Evolutionary conservation across 164 flowering plant species (phyloP).

Genomic region (Magnolia officinalis): DNA sequence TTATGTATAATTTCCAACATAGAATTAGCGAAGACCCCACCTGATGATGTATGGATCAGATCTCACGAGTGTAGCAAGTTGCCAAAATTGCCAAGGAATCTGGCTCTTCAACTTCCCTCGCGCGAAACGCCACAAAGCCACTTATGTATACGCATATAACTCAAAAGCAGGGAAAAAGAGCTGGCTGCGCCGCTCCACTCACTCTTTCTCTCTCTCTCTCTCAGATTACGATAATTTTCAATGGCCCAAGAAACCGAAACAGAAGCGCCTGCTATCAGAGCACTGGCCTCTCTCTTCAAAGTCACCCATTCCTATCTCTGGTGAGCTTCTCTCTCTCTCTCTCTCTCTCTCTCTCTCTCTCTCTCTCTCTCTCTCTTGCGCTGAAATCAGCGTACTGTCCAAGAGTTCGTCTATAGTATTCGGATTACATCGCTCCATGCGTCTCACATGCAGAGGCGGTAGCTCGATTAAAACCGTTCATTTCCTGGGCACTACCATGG

Average conservation of each 20-base stretch:
- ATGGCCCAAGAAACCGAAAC: conserved; percentile 6
- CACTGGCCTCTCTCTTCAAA: conserved; percentile 67
- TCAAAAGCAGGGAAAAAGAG: neutral
- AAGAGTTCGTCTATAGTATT: neutral
- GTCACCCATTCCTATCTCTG: conserved; percentile 60
- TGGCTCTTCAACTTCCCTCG: no score
- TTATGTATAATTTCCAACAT: no score
- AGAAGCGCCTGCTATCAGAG: conserved; percentile 42
- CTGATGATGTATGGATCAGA: no score
- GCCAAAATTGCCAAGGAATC: no score
- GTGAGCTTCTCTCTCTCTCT: conserved; percentile 24
- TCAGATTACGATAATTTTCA: neutral
- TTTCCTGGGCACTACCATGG: neutral
- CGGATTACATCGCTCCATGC: no score
- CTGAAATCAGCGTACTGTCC: neutral
- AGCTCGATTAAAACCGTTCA: neutral
- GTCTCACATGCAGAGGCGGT: neutral
- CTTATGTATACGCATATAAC: neutral
- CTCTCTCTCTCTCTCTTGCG: neutral
- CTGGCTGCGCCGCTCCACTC: neutral
- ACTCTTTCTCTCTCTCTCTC: neutral
- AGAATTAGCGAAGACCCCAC: no score
- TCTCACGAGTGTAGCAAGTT: no score
- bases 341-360: conserved; percentile 3
- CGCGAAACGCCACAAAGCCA: no score